phyloP scores from a whole-genome alignment of 1,139 yeast species.

The Debaryomyces singareniensis region DNA sequence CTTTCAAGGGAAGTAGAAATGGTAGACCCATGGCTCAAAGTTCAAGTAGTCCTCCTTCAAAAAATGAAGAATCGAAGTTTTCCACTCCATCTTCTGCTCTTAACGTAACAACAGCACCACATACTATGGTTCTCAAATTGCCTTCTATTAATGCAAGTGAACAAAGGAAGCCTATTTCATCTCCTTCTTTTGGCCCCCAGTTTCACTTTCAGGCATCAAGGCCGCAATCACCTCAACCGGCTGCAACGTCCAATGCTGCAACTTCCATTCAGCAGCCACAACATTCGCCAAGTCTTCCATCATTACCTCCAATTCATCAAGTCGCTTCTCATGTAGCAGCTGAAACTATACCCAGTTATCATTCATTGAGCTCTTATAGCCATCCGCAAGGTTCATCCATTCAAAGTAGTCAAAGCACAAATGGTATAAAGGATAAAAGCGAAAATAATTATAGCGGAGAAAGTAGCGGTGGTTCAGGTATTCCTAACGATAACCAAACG shows the following conservation, averaged over 20 bases:
- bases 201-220: constrained; percentile 17
- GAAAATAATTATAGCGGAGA: constrained; percentile 10
- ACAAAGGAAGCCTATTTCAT: constrained; percentile 11
- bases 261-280: constrained; percentile 12
- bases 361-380: constrained; percentile 6
- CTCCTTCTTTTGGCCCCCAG: constrained; percentile 44
- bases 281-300: constrained; percentile 15
- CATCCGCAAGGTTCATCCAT: neutral
- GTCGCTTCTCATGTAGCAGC: constrained; percentile 12
- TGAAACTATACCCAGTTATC: constrained; percentile 23
- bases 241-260: constrained; percentile 5
- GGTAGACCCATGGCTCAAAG: neutral
- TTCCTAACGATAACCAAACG: constrained; percentile 9
- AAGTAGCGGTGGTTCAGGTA: constrained; percentile 10
- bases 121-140: constrained; percentile 19
- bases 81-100: constrained; percentile 34
- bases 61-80: constrained; percentile 16
- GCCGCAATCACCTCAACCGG: constrained; percentile 4
- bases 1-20: constrained; percentile 14
- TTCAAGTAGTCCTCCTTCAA: constrained; percentile 4
- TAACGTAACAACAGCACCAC: constrained; percentile 13
- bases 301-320: constrained; percentile 34
- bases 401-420: neutral
- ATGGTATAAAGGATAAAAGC: constrained; percentile 6
- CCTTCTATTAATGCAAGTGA: constrained; percentile 24